phyloP scores from a whole-genome alignment of 768 basidiomycete genomes.

The Lepiota brunneoincarnata region DNA sequence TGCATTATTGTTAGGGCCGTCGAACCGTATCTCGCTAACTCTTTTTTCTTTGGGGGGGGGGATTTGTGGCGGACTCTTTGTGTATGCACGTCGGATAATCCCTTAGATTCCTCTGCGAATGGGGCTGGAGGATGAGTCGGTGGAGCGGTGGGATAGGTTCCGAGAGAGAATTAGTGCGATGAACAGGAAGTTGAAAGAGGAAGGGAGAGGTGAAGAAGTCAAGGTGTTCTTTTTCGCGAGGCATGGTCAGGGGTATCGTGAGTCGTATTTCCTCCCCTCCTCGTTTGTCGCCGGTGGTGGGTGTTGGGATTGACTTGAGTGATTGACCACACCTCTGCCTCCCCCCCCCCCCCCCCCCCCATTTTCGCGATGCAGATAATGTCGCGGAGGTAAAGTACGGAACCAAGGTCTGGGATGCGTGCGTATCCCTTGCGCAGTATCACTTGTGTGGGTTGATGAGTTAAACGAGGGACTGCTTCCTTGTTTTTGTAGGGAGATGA shows the following conservation, averaged over 20 bases:
- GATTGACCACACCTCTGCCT: conserved; percentile 4
- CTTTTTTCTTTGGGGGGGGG: not conserved
- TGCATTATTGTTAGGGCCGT: too few relatives aligned
- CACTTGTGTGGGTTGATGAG: not conserved
- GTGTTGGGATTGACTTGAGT: not conserved
- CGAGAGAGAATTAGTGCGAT: conserved; percentile 36
- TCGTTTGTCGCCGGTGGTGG: too few relatives aligned
- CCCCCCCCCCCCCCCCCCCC: not conserved
- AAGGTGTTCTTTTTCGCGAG: conserved; percentile 67
- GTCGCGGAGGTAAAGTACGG: conserved; percentile 60
- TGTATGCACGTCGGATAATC: not conserved
- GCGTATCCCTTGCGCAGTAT: conserved; percentile 21
- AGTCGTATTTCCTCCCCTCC: conserved; percentile 21
- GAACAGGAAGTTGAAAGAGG: conserved; percentile 34
- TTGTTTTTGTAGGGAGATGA: conserved; percentile 53
- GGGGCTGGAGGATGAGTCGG: conserved; percentile 51
- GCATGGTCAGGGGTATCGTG: conserved; percentile 76
- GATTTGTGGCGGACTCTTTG: not conserved
- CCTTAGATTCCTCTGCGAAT: conserved; percentile 56
- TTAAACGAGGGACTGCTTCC: not conserved
- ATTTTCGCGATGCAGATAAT: conserved; percentile 49
- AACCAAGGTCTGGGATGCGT: conserved; percentile 60
- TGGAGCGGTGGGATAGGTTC: conserved; percentile 50
- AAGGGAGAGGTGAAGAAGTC: conserved; percentile 33
- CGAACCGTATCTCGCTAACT: too few relatives aligned